Evolutionary conservation across 179 eudicot genomes (phyloP), one percentile per base, ranked within the genome.

Genomic region (Pouteria campechiana): DNA sequence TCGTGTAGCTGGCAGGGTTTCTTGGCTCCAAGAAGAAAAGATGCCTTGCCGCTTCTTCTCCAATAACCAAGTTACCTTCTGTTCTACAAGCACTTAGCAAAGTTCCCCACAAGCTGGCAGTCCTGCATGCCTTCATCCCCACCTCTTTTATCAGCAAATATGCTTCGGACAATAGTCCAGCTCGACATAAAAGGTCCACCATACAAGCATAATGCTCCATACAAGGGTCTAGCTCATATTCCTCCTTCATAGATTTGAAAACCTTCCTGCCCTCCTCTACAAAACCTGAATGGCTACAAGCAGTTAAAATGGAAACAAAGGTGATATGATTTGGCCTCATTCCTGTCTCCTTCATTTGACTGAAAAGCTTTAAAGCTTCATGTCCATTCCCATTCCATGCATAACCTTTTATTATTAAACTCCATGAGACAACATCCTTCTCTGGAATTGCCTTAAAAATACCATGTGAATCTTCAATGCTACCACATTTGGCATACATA

Each of bases 231-330:
- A 24, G 24, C 11, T 67, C 27, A 16, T 74, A 72, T 17, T 63
- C 32, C 4, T 36, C 25, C 20, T 60, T 14, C 95, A 84, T 78
- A 1, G 75, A 72, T 14, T 58, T 44, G 37, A 81, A 68, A 7
- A 61, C 53, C 13, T 4, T 37, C 17, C 28, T 63, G 31, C 73
- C 68, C 41, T 81, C 58, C 40, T 75, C 68, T 3, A 69, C 63
- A 27, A 70, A 44, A 43, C 92, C 95, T 8, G 72, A 46, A 65
- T 70, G 95, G 43, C 81, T 81, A 50, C 92, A 77, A 17, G 87
- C 81, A 21, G 87, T 81, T 60, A 83, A 52, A 15, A 67, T 49
- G 47, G 60, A 68, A n/a, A 72, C 50, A 50, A 69, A 78, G 21
- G 87, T 72, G 3, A 75, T 43, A 13, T 55, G 56, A 28, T 75